Evolutionary conservation across 192 early-diverging fungal species (phyloP).

Genomic region (Coemansia sp.): DNA sequence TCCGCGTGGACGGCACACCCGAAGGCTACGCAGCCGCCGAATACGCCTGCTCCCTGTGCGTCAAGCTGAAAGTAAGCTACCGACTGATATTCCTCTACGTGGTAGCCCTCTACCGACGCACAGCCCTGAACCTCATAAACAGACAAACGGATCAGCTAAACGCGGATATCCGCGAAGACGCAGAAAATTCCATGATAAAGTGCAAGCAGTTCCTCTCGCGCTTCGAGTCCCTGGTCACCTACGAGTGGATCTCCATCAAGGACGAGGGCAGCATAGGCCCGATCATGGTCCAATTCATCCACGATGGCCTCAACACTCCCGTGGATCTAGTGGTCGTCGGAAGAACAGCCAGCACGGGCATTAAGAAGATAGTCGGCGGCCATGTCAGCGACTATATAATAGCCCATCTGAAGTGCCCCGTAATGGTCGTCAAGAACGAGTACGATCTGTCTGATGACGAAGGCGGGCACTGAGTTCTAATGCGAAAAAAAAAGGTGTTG

Average conservation of each 20-base stretch:
- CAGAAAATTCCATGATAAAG: slow-evolving; percentile 38
- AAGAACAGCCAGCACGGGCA: slow-evolving; percentile 15
- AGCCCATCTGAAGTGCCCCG: slow-evolving; percentile 27
- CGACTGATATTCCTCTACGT: slow-evolving; percentile 51
- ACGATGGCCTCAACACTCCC: slow-evolving; percentile 26
- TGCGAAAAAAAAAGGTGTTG: not conserved
- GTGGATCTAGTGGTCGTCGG: slow-evolving; percentile 49
- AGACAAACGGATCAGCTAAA: slow-evolving; percentile 52
- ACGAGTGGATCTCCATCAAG: slow-evolving; percentile 54
- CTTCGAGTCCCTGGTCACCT: slow-evolving; percentile 49
- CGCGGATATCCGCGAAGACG: slow-evolving; percentile 51
- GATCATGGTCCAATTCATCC: slow-evolving; percentile 42
- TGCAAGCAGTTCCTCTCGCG: slow-evolving; percentile 54
- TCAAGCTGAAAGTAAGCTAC: slow-evolving; percentile 51
- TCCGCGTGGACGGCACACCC: slow-evolving; percentile 35
- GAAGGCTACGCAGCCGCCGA: slow-evolving; percentile 52
- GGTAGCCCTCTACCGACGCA: slow-evolving; percentile 42
- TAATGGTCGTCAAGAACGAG: slow-evolving; percentile 54
- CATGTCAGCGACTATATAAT: slow-evolving; percentile 47
- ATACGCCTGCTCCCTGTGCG: slow-evolving; percentile 46
- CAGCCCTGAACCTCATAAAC: slow-evolving; percentile 43
- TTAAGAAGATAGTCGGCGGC: slow-evolving; percentile 40
- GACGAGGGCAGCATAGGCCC: slow-evolving; percentile 48
- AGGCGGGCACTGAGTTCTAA: not conserved
- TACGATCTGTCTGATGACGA: slow-evolving; percentile 52